Evolutionary conservation across 805 yeast species (phyloP).

Genomic region (Candida easanensis): DNA sequence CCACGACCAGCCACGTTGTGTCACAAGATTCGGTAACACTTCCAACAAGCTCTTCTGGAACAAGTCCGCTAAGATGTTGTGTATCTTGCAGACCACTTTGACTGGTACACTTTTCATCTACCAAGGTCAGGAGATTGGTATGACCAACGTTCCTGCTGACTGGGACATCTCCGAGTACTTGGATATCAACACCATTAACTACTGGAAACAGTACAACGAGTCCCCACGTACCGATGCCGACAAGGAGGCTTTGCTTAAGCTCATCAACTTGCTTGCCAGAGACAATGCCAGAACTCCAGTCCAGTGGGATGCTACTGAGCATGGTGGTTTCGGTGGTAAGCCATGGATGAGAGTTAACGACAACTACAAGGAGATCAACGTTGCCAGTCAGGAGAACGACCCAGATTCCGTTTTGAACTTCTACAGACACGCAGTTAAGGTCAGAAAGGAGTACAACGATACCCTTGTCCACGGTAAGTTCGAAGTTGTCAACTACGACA

Average conservation of each 20-base stretch:
- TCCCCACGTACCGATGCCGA: slow-evolving; percentile 27
- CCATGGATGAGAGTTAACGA: slow-evolving; percentile 57
- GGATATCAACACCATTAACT: slow-evolving; percentile 47
- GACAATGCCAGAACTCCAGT: slow-evolving; percentile 57
- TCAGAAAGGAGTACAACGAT: slow-evolving; percentile 45
- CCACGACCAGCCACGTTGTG: slow-evolving; percentile 54
- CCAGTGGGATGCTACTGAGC: slow-evolving; percentile 46
- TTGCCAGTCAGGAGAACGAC: slow-evolving; percentile 42
- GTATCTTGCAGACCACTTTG: slow-evolving; percentile 42
- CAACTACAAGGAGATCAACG: slow-evolving; percentile 48
- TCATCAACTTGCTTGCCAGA: slow-evolving; percentile 40
- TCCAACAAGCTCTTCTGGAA: slow-evolving; percentile 31
- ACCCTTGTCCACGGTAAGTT: slow-evolving; percentile 45
- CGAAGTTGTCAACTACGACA: slow-evolving; percentile 41
- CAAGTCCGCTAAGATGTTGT: slow-evolving; percentile 46
- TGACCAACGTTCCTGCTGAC: slow-evolving; percentile 41
- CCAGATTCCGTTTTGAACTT: slow-evolving; percentile 44
- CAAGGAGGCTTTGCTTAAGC: slow-evolving; percentile 31
- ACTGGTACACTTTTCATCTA: slow-evolving; percentile 56
- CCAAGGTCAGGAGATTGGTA: slow-evolving; percentile 63
- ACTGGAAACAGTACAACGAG: slow-evolving; percentile 34
- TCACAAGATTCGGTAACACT: slow-evolving; percentile 49
- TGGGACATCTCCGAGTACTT: slow-evolving; percentile 50
- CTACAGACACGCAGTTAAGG: slow-evolving; percentile 41
- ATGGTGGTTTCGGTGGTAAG: slow-evolving; percentile 46